Evolutionary conservation across 163 green algal genomes (phyloP), one percentile per base, ranked within the genome.

Genomic region (Volvox carteri): DNA sequence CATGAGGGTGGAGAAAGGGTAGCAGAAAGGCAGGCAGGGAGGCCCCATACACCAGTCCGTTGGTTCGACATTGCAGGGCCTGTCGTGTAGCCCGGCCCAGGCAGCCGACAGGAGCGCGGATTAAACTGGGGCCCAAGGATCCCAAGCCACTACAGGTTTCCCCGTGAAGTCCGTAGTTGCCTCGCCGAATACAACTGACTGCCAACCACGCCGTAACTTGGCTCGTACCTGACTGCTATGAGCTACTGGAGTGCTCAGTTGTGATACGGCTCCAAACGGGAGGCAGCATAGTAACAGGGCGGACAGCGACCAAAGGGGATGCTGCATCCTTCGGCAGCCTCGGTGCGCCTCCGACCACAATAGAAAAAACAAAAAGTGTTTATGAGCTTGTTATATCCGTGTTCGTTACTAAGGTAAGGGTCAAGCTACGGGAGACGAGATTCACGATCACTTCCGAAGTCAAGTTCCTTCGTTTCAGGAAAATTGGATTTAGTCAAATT

Each of bases 171-270:
- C n/a, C n/a, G n/a, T 65, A 65, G 5, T 23, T 65, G 54, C 50
- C 50, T 58, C 16, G 50, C 67, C 67, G 33, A 19, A n/a, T 6
- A n/a, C 21, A 33, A 18, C 58, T 23, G 58, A 9, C 58, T 23
- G 58, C 14, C 58, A 70, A 12, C 21, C 58, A n/a, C 58, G 19
- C 58, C 25, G 58, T 19, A 18, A 70, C n/a, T n/a, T n/a, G n/a
- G n/a, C n/a, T 50, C 28, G 83, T 30, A 89, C 80, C 68, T 95
- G 92, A 16, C 39, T 80, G 75, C 92, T 86, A 19, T 90, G 50
- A 2, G 92, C 68, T 6, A 93, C 76, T 3, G 91, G 86, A 28
- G 90, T 74, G 73, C 83, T 92, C 28, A 95, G 58, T 52, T 94
- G 90, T 1, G 84, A 90, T 19, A 76, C 33, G 28, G 70, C 33